Percentiles rank a stretch among this genome's conserved stretches.
Evolutionary conservation across 2,329 filamentous ascomycete species (phyloP).

Genomic region (Ascochyta koolunga): DNA sequence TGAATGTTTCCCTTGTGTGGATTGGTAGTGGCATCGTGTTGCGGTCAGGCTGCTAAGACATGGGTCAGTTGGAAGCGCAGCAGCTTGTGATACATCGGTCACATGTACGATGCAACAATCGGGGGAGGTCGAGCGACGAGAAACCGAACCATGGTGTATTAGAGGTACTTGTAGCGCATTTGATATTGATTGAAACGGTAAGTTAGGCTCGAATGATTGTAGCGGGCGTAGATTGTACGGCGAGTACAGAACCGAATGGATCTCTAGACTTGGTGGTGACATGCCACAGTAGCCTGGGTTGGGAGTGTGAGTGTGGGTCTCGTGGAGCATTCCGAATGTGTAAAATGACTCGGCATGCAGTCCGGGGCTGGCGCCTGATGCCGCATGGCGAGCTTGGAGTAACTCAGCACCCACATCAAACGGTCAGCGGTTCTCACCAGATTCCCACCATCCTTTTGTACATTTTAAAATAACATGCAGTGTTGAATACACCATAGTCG

Average conservation of each 20-base stretch:
- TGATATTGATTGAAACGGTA: neutral
- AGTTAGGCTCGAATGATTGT: too few relatives aligned
- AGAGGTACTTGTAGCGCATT: neutral
- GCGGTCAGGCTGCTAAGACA: conserved; percentile 11
- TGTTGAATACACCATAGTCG: conserved; percentile 32
- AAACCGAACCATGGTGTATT: neutral
- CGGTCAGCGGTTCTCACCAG: neutral
- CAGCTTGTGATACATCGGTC: conserved; percentile 3
- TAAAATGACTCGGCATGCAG: conserved; percentile 9
- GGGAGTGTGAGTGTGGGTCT: neutral
- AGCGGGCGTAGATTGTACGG: neutral
- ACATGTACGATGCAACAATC: neutral
- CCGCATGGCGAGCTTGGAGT: conserved; percentile 22
- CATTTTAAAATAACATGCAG: conserved; percentile 16
- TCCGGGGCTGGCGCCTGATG: conserved; percentile 16
- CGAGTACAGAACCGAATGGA: neutral
- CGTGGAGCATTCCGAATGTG: conserved; percentile 5
- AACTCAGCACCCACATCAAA: conserved; percentile 7
- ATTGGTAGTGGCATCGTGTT: conserved; percentile 7
- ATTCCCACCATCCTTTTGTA: neutral
- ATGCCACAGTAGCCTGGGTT: neutral
- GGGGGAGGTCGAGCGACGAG: neutral
- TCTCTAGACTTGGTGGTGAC: neutral
- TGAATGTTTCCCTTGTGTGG: neutral
- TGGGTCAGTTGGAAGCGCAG: conserved; percentile 9